phyloP scores from a whole-genome alignment of 2,329 filamentous ascomycete genomes.

The Pestalotiopsis sp. region DNA sequence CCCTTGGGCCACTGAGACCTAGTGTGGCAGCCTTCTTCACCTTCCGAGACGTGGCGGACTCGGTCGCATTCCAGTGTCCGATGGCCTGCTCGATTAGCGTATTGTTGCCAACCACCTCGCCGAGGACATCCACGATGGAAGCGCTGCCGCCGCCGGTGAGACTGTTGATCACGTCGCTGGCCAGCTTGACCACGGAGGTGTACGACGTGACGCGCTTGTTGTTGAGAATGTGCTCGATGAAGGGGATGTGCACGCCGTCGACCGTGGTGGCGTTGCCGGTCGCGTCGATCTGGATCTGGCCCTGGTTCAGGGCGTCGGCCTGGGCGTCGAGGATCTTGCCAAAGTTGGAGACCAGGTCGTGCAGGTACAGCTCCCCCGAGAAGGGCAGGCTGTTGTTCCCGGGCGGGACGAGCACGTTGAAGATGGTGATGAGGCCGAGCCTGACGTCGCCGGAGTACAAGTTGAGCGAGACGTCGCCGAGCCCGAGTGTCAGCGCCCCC shows the following conservation, averaged over 20 bases:
- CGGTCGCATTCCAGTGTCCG: constrained; percentile 34
- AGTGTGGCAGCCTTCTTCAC: constrained; percentile 19
- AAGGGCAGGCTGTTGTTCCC: constrained; percentile 46
- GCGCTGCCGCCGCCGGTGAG: constrained; percentile 26
- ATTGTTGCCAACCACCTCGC: constrained; percentile 40
- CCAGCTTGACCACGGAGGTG: constrained; percentile 40
- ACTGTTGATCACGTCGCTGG: constrained; percentile 39
- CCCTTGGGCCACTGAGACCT: constrained; percentile 21
- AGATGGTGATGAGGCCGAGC: constrained; percentile 40
- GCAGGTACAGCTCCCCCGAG: constrained; percentile 43
- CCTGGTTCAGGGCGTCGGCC: constrained; percentile 35
- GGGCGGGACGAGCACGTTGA: constrained; percentile 41
- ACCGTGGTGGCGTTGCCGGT: constrained; percentile 43
- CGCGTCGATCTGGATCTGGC: constrained; percentile 43
- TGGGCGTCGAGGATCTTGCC: constrained; percentile 41
- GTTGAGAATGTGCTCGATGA: constrained; percentile 46
- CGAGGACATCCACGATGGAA: constrained; percentile 36
- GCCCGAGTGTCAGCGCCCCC: constrained; percentile 43
- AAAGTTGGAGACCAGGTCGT: constrained; percentile 43
- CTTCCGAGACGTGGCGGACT: constrained; percentile 12
- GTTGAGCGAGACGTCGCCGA: constrained; percentile 50
- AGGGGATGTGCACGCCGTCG: constrained; percentile 45
- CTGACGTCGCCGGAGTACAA: constrained; percentile 40
- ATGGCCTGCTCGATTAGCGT: constrained; percentile 40
- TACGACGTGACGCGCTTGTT: constrained; percentile 36